A percentile compares a stretch with the other conserved stretches of the same genome.
phyloP scores from a whole-genome alignment of 352 stramenopile genomes.

The Peronospora farinosa region DNA sequence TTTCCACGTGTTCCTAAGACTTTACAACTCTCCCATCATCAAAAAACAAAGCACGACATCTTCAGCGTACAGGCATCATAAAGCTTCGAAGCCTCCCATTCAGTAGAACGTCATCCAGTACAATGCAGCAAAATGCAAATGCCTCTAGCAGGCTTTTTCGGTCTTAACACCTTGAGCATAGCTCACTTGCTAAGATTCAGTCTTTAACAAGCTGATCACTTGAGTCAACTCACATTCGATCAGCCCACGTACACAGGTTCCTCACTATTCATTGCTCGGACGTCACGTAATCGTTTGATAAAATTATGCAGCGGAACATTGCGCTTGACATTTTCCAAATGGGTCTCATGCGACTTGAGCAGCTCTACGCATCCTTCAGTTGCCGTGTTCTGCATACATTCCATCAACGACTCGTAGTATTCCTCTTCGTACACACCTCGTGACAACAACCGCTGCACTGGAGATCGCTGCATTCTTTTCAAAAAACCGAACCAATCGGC shows the following conservation, averaged over 20 bases:
- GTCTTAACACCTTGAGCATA: slow-evolving; percentile 16
- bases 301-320: slow-evolving; percentile 47
- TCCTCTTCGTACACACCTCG: slow-evolving; percentile 71
- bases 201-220: neutral
- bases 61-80: slow-evolving; percentile 3
- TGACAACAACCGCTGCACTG: slow-evolving; percentile 65
- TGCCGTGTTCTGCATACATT: slow-evolving; percentile 56
- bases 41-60: slow-evolving; percentile 10
- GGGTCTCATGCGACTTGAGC: slow-evolving; percentile 57
- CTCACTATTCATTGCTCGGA: slow-evolving; percentile 41
- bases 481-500: slow-evolving; percentile 62
- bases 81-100: neutral
- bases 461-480: slow-evolving; percentile 46
- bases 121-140: slow-evolving; percentile 24
- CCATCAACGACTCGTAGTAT: slow-evolving; percentile 61
- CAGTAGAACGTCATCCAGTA: slow-evolving; percentile 40
- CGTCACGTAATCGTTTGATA: slow-evolving; percentile 41
- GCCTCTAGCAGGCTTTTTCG: slow-evolving; percentile 55
- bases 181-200: neutral
- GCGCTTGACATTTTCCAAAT: slow-evolving; percentile 42
- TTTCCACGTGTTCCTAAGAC: slow-evolving; percentile 29
- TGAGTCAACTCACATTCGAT: neutral
- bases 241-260: slow-evolving; percentile 30
- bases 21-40: slow-evolving; percentile 24
- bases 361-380: slow-evolving; percentile 53